Conservation (phyloP, 2,329 filamentous ascomycete genomes). For the Talaromyces sp. region DNA sequence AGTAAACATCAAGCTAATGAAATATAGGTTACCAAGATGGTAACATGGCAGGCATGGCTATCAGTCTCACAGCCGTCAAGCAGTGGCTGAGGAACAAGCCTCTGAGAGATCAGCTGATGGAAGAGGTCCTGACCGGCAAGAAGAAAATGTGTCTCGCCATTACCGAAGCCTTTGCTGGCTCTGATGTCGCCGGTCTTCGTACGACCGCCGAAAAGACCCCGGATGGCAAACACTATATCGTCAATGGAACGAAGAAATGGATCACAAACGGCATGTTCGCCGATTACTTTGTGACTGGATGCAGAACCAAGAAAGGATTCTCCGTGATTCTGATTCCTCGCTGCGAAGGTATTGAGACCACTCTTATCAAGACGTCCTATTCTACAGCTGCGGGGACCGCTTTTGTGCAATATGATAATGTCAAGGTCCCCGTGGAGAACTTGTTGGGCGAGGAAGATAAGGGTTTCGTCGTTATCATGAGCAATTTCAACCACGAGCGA, state of each 20-base stretch:
- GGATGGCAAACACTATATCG: slow-evolving; percentile 68
- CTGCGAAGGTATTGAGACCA: slow-evolving; percentile 63
- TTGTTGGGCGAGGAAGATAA: slow-evolving; percentile 79
- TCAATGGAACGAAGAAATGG: slow-evolving; percentile 62
- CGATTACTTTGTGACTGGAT: slow-evolving; percentile 80
- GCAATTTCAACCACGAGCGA: slow-evolving; percentile 85
- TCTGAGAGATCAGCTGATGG: slow-evolving; percentile 63
- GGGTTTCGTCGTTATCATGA: slow-evolving; percentile 77
- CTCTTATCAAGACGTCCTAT: slow-evolving; percentile 64
- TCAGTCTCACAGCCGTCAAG: slow-evolving; percentile 72
- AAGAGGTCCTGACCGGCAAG: slow-evolving; percentile 71
- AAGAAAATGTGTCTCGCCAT: slow-evolving; percentile 89
- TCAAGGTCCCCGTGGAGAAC: slow-evolving; percentile 76
- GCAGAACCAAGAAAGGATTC: slow-evolving; percentile 73
- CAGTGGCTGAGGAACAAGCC: slow-evolving; percentile 69
- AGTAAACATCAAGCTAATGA: background rate
- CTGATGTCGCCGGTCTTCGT: slow-evolving; percentile 73
- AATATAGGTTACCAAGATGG: slow-evolving; percentile 69
- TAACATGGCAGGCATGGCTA: slow-evolving; percentile 82
- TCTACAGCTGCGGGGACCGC: slow-evolving; percentile 74
- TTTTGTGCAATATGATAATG: slow-evolving; percentile 78
- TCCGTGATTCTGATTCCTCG: slow-evolving; percentile 72
- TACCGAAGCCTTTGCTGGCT: slow-evolving; percentile 82
- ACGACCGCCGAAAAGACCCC: slow-evolving; percentile 74
- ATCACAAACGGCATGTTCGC: slow-evolving; percentile 76